Percentiles rank a stretch among this genome's conserved stretches.
phyloP scores from a whole-genome alignment of 2,329 filamentous ascomycete genomes.

The Ascochyta clinopodiicola region DNA sequence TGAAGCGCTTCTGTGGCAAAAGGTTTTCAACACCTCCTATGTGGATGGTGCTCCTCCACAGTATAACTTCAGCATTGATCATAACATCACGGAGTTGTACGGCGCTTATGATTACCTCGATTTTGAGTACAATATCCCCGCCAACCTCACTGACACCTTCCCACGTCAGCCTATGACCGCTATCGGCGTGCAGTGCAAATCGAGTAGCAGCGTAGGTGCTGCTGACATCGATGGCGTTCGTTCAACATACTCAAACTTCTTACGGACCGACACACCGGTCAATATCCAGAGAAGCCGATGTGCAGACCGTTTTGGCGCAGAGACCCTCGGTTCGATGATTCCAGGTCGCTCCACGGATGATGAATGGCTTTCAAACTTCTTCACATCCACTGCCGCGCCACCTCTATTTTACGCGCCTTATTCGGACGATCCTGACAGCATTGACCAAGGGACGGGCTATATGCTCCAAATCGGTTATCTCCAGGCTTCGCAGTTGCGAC shows the following conservation, averaged over 20 bases:
- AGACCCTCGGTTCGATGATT: neutral
- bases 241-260: constrained; percentile 15
- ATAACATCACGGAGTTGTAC: neutral
- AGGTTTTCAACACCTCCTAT: too few relatives aligned
- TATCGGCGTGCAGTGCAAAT: constrained; percentile 2
- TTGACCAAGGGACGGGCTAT: neutral
- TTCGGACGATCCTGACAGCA: neutral
- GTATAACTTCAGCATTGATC: neutral
- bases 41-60: neutral
- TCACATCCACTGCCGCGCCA: constrained; percentile 8
- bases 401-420: constrained; percentile 5
- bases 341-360: neutral
- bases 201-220: constrained; percentile 15
- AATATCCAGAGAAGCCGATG: neutral
- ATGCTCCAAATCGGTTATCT: constrained; percentile 3
- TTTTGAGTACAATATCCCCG: neutral
- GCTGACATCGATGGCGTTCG: constrained; percentile 13
- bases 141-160: neutral
- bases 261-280: constrained; percentile 14
- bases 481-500: constrained; percentile 2
- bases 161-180: constrained; percentile 11
- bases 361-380: constrained; percentile 1
- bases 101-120: neutral
- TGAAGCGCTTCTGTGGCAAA: too few relatives aligned
- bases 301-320: constrained; percentile 1